phyloP scores from a whole-genome alignment of 257 asterid species.

The Solanum appendiculatum region DNA sequence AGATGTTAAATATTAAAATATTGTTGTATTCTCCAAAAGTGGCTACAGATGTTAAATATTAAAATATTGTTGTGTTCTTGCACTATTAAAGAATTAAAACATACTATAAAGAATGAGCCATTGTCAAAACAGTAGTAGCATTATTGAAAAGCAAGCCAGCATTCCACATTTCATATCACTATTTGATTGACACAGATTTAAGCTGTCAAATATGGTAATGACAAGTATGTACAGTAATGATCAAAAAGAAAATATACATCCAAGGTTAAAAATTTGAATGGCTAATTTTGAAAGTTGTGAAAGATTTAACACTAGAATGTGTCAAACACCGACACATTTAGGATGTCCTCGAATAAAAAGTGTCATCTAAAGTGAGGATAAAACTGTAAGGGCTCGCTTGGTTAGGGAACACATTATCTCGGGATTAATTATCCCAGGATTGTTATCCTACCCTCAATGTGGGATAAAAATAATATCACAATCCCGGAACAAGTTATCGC shows the following conservation, averaged over 20 bases:
- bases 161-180: not conserved
- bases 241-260: not conserved
- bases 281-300: not conserved
- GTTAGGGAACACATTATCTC: not conserved
- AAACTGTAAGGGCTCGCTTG: not conserved
- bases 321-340: not conserved
- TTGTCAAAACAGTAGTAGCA: not conserved
- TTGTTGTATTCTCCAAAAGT: not conserved
- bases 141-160: not conserved
- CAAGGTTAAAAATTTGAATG: not conserved
- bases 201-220: not conserved
- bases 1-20: not conserved
- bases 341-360: not conserved
- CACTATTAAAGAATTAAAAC: not conserved
- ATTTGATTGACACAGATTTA: not conserved
- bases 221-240: not conserved
- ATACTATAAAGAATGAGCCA: not conserved
- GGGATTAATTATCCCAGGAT: too few relatives aligned
- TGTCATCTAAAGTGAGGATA: not conserved
- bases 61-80: not conserved
- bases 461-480: not conserved
- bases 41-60: not conserved
- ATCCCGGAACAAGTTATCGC: not conserved
- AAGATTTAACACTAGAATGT: not conserved
- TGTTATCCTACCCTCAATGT: not conserved